Base-by-base conservation (phyloP, 75 land plant species). In the Chamaecyparis obtusa region DNA sequence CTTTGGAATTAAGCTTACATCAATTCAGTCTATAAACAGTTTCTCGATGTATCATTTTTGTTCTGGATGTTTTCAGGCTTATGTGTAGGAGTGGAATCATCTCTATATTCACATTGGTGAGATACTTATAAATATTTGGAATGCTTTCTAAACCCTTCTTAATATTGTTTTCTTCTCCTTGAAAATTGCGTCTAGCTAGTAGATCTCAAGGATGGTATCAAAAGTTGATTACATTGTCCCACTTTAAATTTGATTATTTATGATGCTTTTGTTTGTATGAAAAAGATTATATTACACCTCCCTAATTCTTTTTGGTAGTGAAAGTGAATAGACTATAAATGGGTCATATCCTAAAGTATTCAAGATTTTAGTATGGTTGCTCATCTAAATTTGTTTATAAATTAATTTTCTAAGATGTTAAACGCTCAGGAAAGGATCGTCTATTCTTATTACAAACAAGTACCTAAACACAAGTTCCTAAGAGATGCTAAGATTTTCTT, bases 51-150 rank as follows among this genome's bases (percentile, higher is more conserved):
- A 84, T 86, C 35, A 86, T 2, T 72, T 67, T 67, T 37, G 30
- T 86, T 24, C 44, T 71, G 46, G n/a, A 39, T 39, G 16, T 3
- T 89, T 90, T 85, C 94, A 96, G 98, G 95, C 86, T 86, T 95
- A 84, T 94, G 95, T 84, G 91, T 95, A 14, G 90, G 94, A 84
- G 89, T 92, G 91, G 98, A 96, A 88, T 80, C 94, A 24, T 60
- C 90, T 16, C 87, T 94, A 48, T 96, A 96, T 87, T 86, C 71
- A 75, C 90, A 93, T 81, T 96, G 98, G 98, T 96, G 85, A 88
- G 92, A 36, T 30, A 51, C 76, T 3, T 54, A 84, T 49, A 8
- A 32, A 19, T 33, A 21, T 84, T 84, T 32, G 49, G 11, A 81
- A 41, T 9, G 27, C 27, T 44, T 81, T 74, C 17, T 37, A 21